Evolutionary conservation across 805 yeast genomes (phyloP).

Genomic region (Sugiyamaella floridensis): DNA sequence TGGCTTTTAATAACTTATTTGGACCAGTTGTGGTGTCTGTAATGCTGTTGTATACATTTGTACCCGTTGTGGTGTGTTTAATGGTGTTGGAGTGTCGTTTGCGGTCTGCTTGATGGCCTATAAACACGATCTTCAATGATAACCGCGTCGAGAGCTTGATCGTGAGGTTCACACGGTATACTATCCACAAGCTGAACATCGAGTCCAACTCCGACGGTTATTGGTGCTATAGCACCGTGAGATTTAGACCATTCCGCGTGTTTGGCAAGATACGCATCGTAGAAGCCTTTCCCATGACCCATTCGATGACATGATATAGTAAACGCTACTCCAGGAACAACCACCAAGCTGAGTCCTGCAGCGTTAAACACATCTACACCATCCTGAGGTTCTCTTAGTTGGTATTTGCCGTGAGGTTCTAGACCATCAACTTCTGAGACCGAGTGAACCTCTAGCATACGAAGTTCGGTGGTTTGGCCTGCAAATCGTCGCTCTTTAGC

Average conservation of each 20-base stretch:
- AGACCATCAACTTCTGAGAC: conserved; percentile 40
- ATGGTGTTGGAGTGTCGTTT: background rate
- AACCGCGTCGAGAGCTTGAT: conserved; percentile 50
- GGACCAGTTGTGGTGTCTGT: background rate
- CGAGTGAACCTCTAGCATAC: conserved; percentile 47
- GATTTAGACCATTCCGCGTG: conserved; percentile 33
- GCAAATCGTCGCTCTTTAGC: conserved; percentile 33
- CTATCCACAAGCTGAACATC: conserved; percentile 49
- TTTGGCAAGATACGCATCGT: conserved; percentile 66
- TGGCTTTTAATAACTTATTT: background rate
- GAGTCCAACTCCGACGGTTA: conserved; percentile 56
- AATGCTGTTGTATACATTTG: background rate
- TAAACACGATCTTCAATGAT: conserved; percentile 36
- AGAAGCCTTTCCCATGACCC: conserved; percentile 93
- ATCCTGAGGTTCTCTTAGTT: conserved; percentile 58
- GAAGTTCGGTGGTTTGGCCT: conserved; percentile 38
- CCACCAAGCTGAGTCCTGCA: conserved; percentile 56
- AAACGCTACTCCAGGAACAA: conserved; percentile 86
- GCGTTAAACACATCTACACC: conserved; percentile 22
- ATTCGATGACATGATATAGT: conserved; percentile 46
- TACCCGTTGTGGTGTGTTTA: background rate
- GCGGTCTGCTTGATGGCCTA: background rate
- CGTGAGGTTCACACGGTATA: conserved; percentile 58
- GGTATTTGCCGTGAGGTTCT: conserved; percentile 60
- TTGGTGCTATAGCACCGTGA: conserved; percentile 18